Percentiles rank a stretch among this genome's conserved stretches.
Evolutionary conservation across 1,284 basidiomycete genomes (phyloP).

Genomic region (Coniferiporia weirii): DNA sequence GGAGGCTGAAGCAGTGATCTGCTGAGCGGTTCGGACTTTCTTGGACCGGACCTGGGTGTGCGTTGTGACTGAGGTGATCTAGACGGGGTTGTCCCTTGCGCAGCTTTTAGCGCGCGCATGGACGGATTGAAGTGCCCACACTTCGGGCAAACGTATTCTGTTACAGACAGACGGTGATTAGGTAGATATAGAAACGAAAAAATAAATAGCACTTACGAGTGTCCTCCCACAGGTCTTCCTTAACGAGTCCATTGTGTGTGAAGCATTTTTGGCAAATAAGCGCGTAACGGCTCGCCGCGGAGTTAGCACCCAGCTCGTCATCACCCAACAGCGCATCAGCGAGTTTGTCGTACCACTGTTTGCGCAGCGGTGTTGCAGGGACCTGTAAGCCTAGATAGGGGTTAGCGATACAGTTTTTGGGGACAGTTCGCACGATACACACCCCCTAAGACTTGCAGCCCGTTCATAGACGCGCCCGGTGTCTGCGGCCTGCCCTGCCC

Average conservation of each 20-base stretch:
- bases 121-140: constrained; percentile 72
- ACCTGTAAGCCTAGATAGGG: constrained; percentile 31
- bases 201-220: constrained; percentile 63
- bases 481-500: neutral
- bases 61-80: neutral
- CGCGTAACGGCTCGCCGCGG: constrained; percentile 71
- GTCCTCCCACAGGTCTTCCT: constrained; percentile 84
- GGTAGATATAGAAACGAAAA: neutral
- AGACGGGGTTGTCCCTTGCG: neutral
- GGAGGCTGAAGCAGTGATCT: constrained; percentile 1
- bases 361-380: constrained; percentile 54
- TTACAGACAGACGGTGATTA: neutral
- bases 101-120: constrained; percentile 35
- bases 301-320: constrained; percentile 53
- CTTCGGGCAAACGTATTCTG: constrained; percentile 74
- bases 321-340: constrained; percentile 85
- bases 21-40: constrained; percentile 8
- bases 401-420: neutral
- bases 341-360: constrained; percentile 85
- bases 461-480: neutral
- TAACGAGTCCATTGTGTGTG: constrained; percentile 90
- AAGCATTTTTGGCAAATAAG: constrained; percentile 94
- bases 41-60: neutral
- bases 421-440: neutral
- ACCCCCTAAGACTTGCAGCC: neutral